phyloP scores from a whole-genome alignment of 345 rosid genomes.

The Euclidium syriacum region DNA sequence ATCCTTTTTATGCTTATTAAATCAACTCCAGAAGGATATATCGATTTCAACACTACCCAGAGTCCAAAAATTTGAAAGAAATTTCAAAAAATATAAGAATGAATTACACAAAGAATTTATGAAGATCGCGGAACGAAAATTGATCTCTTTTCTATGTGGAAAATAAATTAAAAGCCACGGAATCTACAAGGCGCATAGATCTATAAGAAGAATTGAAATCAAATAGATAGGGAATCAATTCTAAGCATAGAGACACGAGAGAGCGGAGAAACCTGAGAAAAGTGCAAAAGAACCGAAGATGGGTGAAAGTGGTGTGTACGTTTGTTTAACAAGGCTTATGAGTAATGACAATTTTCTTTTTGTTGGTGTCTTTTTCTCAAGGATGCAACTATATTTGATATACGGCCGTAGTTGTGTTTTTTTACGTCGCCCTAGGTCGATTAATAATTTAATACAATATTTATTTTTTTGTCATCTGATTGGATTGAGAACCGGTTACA shows the following conservation, averaged over 20 bases:
- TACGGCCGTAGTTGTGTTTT: background rate
- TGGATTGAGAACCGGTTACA: too few species aligned
- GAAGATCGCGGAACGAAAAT: background rate
- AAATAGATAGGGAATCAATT: background rate
- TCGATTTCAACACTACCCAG: conserved; percentile 1
- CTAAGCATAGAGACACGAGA: background rate
- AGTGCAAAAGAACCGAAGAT: background rate
- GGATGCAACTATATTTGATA: background rate
- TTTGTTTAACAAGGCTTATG: conserved; percentile 11
- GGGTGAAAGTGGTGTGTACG: conserved; percentile 8
- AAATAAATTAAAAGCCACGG: background rate
- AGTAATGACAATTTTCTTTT: background rate
- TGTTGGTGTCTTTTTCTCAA: conserved; percentile 7
- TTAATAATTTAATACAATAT: too few species aligned
- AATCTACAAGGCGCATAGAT: conserved; percentile 10
- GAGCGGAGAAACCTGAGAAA: conserved; percentile 21
- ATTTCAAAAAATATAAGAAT: background rate
- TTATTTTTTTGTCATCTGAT: too few species aligned
- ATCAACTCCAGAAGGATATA: background rate
- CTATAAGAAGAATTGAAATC: conserved; percentile 1
- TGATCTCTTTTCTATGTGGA: background rate
- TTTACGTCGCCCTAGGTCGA: background rate
- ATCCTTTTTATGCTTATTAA: background rate
- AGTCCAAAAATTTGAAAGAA: background rate
- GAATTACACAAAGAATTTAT: background rate